A percentile compares a stretch with the other conserved stretches of the same genome.
phyloP scores from a whole-genome alignment of 2,329 filamentous ascomycete genomes.

The Neopestalotiopsis clavispora region DNA sequence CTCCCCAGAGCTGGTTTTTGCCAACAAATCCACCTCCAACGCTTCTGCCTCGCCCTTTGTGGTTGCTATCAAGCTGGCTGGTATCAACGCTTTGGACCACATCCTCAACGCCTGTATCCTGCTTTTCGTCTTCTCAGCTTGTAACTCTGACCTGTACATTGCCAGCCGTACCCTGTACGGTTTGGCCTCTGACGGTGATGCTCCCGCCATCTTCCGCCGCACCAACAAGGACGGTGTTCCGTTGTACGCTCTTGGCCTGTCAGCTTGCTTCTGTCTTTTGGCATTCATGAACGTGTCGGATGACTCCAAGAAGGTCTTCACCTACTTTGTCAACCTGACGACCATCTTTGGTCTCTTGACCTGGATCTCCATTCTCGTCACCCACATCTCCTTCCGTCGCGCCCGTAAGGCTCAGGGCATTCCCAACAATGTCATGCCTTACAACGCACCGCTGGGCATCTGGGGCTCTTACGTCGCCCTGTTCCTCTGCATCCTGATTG shows the following conservation, averaged over 20 bases:
- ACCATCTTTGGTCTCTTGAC: slow-evolving; percentile 71
- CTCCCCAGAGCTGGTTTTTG: slow-evolving; percentile 62
- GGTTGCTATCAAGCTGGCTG: slow-evolving; percentile 69
- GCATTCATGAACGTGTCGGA: slow-evolving; percentile 70
- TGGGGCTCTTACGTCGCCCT: slow-evolving; percentile 72
- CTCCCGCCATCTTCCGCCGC: slow-evolving; percentile 72
- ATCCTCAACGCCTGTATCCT: slow-evolving; percentile 78
- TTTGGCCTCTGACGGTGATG: slow-evolving; percentile 73
- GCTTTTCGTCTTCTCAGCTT: slow-evolving; percentile 76
- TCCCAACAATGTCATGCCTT: slow-evolving; percentile 60
- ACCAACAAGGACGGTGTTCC: slow-evolving; percentile 77
- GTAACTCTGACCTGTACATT: slow-evolving; percentile 80
- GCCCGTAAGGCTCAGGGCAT: slow-evolving; percentile 67
- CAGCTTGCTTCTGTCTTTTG: slow-evolving; percentile 66
- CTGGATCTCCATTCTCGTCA: slow-evolving; percentile 71
- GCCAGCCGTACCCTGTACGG: slow-evolving; percentile 76
- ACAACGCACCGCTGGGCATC: slow-evolving; percentile 73
- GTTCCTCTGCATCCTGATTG: slow-evolving; percentile 72
- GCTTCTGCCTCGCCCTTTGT: slow-evolving; percentile 76
- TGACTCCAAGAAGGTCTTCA: slow-evolving; percentile 62
- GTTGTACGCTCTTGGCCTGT: slow-evolving; percentile 66
- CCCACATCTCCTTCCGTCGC: slow-evolving; percentile 69
- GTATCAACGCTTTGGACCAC: slow-evolving; percentile 66
- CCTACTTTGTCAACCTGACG: slow-evolving; percentile 70
- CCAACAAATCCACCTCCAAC: slow-evolving; percentile 49